A percentile compares a stretch with the other conserved stretches of the same genome.
Conservation (phyloP, 2,329 filamentous ascomycete genomes). For the Teratosphaeria nubilosa region DNA sequence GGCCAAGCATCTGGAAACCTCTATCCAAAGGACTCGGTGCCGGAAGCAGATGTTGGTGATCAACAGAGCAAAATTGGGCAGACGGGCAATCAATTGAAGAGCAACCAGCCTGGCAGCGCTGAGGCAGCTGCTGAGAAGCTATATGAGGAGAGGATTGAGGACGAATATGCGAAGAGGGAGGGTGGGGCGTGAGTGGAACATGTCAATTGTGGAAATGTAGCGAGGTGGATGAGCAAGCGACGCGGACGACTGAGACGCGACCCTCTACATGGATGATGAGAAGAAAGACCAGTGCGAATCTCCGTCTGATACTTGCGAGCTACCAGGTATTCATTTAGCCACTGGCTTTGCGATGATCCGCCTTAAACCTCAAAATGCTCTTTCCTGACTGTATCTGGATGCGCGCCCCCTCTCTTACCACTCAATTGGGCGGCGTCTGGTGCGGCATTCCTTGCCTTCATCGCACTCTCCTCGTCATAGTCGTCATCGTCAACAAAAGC, state of each 20-base stretch:
- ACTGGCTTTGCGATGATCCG: not conserved
- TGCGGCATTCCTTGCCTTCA: not conserved
- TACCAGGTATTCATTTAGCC: too few species aligned
- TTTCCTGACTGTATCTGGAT: not conserved
- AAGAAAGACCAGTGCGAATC: too few species aligned
- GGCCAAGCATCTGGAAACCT: slow-evolving; percentile 7
- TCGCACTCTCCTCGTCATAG: not conserved
- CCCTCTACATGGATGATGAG: too few species aligned
- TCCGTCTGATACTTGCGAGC: too few species aligned
- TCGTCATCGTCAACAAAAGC: not conserved
- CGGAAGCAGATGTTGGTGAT: slow-evolving; percentile 5
- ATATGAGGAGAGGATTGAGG: slow-evolving; percentile 33
- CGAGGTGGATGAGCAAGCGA: too few species aligned
- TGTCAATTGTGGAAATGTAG: too few species aligned
- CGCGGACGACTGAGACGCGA: too few species aligned
- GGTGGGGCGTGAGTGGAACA: slow-evolving; percentile 26
- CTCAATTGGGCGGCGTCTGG: not conserved
- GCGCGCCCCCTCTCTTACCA: not conserved
- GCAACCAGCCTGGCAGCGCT: slow-evolving; percentile 21
- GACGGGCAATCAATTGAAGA: slow-evolving; percentile 12
- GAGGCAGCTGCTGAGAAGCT: slow-evolving; percentile 26
- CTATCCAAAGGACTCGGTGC: slow-evolving; percentile 12
- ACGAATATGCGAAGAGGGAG: slow-evolving; percentile 36
- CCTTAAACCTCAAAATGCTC: not conserved
- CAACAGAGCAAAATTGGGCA: slow-evolving; percentile 10